Conservation (phyloP, 148 eudicot species). For the Rhododendron williamsianum region DNA sequence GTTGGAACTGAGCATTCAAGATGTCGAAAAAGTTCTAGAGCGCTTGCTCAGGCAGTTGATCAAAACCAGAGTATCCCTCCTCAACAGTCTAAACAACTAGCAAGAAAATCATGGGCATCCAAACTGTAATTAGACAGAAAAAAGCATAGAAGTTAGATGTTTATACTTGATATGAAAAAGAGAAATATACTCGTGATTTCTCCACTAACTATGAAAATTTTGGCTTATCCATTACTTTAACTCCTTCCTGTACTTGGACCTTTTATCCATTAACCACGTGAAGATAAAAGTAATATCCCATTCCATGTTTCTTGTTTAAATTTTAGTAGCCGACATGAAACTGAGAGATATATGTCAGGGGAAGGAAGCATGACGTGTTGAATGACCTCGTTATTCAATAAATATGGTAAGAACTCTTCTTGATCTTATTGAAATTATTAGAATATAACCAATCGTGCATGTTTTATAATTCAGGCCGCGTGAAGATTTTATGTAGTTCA, state of each 20-base stretch:
- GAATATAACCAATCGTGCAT: background rate
- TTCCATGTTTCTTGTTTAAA: background rate
- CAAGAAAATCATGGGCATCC: background rate
- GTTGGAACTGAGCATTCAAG: constrained; percentile 15
- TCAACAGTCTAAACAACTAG: constrained; percentile 24
- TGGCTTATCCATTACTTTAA: background rate
- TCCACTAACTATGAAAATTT: background rate
- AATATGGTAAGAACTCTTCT: background rate
- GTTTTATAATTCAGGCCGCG: background rate
- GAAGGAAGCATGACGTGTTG: background rate
- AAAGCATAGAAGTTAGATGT: background rate
- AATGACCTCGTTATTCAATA: background rate
- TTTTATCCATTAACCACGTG: background rate
- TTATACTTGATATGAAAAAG: background rate
- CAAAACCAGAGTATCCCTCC: constrained; percentile 28
- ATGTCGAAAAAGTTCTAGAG: constrained; percentile 22
- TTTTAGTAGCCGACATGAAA: background rate
- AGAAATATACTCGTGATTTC: background rate
- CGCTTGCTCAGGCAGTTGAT: constrained; percentile 24
- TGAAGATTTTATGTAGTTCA: background rate
- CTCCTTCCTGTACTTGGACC: background rate
- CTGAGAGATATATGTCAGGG: background rate
- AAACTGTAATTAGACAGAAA: background rate
- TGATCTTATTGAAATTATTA: background rate
- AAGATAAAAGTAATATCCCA: background rate